phyloP scores from a whole-genome alignment of 148 eudicot species.

The Fagopyrum tataricum region DNA sequence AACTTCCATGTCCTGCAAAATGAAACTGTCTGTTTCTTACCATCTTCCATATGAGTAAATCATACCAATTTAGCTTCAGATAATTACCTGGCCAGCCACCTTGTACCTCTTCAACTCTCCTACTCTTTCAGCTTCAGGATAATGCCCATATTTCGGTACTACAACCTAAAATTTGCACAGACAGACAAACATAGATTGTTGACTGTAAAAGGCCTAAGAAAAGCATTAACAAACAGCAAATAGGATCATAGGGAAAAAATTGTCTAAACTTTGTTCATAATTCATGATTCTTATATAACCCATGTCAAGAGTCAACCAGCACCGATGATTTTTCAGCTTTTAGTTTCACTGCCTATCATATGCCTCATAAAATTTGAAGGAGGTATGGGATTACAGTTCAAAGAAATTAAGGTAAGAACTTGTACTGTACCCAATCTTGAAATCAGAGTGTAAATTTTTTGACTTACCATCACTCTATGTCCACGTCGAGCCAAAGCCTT shows the following conservation, averaged over 20 bases:
- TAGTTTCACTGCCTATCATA: not conserved
- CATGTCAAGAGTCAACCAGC: not conserved
- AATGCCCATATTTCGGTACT: conserved; percentile 72
- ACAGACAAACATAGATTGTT: not conserved
- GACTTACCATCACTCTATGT: conserved; percentile 92
- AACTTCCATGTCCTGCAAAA: conserved; percentile 85
- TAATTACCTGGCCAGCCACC: conserved; percentile 82
- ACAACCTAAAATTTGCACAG: conserved; percentile 49
- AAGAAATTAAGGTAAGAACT: not conserved
- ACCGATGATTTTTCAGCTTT: not conserved
- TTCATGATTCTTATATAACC: not conserved
- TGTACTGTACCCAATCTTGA: not conserved
- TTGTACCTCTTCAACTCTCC: conserved; percentile 65
- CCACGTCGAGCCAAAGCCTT: conserved; percentile 98
- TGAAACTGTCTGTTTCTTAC: not conserved
- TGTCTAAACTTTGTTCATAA: not conserved
- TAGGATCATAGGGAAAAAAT: not conserved
- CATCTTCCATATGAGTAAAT: not conserved
- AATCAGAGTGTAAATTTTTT: not conserved
- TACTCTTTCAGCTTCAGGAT: conserved; percentile 59
- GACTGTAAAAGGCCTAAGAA: not conserved
- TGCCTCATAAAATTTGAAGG: not conserved
- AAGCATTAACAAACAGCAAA: not conserved
- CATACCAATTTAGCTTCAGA: not conserved
- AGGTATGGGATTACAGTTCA: not conserved